Conservation (phyloP, 192 early-diverging fungal genomes). For the Gryganskiella cystojenkinii region DNA sequence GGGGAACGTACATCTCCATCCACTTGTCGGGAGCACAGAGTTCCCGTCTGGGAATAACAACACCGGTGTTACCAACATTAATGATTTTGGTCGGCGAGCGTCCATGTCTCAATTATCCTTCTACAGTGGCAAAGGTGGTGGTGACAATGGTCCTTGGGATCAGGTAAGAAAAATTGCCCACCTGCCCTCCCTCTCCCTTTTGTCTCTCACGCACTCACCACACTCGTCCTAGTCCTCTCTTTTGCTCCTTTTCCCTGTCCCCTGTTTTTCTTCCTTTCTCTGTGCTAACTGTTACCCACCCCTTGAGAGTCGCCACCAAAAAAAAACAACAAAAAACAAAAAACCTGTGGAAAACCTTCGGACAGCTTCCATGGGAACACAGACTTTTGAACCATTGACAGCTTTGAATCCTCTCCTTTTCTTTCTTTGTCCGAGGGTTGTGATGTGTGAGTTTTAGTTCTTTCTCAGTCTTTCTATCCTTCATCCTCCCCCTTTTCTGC, state of each 20-base stretch:
- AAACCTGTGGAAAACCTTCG: too few species aligned
- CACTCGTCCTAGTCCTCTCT: not conserved
- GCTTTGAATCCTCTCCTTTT: not conserved
- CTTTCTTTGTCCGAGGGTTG: not conserved
- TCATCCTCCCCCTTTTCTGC: not conserved
- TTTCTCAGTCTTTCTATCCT: not conserved
- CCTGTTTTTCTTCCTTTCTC: not conserved
- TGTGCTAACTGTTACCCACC: not conserved
- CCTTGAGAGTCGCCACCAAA: too few species aligned
- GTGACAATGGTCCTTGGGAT: conserved; percentile 5
- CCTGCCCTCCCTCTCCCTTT: not conserved
- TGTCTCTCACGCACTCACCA: not conserved
- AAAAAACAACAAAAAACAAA: too few species aligned
- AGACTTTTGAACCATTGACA: too few species aligned
- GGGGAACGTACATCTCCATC: too few species aligned
- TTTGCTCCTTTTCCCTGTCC: too few species aligned
- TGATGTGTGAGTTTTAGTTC: not conserved
- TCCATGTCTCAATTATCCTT: conserved; percentile 29
- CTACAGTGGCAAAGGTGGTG: not conserved
- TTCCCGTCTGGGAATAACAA: too few species aligned
- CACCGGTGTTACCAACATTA: too few species aligned
- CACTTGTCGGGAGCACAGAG: too few species aligned
- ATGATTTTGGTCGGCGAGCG: conserved; percentile 29
- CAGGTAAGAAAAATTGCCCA: conserved; percentile 13
- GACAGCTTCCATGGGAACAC: too few species aligned